Conservation (phyloP, 1,139 yeast genomes). For the Yamadazyma epiphylla region DNA sequence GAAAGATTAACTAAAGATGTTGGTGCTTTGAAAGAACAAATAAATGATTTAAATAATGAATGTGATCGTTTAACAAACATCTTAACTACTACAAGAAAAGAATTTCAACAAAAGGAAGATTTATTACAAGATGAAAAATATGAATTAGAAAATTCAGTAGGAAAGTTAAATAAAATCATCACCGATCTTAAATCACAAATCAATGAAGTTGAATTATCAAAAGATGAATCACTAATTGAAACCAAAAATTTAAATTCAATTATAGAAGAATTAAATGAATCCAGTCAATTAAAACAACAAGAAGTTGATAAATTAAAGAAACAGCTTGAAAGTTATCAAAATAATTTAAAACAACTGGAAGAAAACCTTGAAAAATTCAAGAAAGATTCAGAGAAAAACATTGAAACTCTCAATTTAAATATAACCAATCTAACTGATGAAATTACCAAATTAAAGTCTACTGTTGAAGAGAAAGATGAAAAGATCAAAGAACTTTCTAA, state of each 20-base stretch:
- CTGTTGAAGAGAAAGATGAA: conserved; percentile 7
- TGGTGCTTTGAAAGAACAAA: conserved; percentile 45
- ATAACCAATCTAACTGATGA: conserved; percentile 9
- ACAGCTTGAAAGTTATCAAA: conserved; percentile 7
- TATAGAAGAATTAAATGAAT: conserved; percentile 44
- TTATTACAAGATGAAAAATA: conserved; percentile 46
- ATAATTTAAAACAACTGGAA: conserved; percentile 6
- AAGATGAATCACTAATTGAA: conserved; percentile 47
- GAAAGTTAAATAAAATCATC: conserved; percentile 28
- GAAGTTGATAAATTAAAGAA: conserved; percentile 11
- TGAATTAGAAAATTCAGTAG: conserved; percentile 34
- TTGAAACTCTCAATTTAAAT: conserved; percentile 13
- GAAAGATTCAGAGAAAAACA: conserved; percentile 13
- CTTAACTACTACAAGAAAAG: conserved; percentile 43
- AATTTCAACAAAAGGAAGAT: conserved; percentile 39
- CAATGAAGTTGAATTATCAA: conserved; percentile 44
- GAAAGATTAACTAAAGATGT: conserved; percentile 8
- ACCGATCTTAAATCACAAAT: conserved; percentile 39
- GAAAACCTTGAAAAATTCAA: conserved; percentile 15
- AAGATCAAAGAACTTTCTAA: conserved; percentile 14
- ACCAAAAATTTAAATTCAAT: conserved; percentile 37
- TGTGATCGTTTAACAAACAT: conserved; percentile 59
- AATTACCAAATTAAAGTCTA: conserved; percentile 5
- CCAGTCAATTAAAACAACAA: conserved; percentile 19
- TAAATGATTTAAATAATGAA: conserved; percentile 56